phyloP scores from a whole-genome alignment of 2,329 filamentous ascomycete species.

The Paecilomyces niveus region DNA sequence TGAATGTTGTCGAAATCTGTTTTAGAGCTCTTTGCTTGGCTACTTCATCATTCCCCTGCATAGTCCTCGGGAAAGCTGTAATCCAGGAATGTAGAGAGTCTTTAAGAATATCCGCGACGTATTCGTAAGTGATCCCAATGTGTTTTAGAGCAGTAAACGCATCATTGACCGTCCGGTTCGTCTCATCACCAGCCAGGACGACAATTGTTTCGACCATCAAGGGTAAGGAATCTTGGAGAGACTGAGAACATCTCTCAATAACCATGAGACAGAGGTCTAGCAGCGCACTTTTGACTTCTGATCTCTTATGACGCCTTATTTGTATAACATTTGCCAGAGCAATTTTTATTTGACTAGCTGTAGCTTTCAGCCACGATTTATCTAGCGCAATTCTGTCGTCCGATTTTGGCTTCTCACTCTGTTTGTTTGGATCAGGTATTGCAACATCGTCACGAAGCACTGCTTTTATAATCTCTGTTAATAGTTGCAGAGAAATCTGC shows the following conservation, averaged over 20 bases:
- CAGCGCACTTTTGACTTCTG: conserved; percentile 62
- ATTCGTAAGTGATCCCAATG: conserved; percentile 55
- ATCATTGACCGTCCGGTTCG: conserved; percentile 30
- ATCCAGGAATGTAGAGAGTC: conserved; percentile 74
- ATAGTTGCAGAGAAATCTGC: conserved; percentile 51
- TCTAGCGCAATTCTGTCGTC: conserved; percentile 36
- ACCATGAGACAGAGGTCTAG: conserved; percentile 65
- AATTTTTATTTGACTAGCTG: conserved; percentile 71
- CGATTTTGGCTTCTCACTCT: conserved; percentile 16
- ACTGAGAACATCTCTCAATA: conserved; percentile 69
- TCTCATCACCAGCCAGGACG: conserved; percentile 53
- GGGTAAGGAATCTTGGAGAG: conserved; percentile 60
- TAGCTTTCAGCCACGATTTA: conserved; percentile 69
- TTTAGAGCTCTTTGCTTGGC: conserved; percentile 64
- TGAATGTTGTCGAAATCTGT: conserved; percentile 68
- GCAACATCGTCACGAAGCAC: conserved; percentile 41
- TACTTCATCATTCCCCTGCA: conserved; percentile 78
- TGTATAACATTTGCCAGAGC: conserved; percentile 72
- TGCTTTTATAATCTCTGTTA: conserved; percentile 42
- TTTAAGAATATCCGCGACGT: conserved; percentile 59
- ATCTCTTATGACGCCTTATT: conserved; percentile 62
- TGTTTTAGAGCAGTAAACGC: conserved; percentile 45
- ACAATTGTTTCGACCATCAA: conserved; percentile 79
- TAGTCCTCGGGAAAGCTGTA: conserved; percentile 67
- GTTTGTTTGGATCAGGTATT: conserved; percentile 10